Conservation (phyloP, 1,284 basidiomycete genomes). For the Ceratobasidium sp. region DNA sequence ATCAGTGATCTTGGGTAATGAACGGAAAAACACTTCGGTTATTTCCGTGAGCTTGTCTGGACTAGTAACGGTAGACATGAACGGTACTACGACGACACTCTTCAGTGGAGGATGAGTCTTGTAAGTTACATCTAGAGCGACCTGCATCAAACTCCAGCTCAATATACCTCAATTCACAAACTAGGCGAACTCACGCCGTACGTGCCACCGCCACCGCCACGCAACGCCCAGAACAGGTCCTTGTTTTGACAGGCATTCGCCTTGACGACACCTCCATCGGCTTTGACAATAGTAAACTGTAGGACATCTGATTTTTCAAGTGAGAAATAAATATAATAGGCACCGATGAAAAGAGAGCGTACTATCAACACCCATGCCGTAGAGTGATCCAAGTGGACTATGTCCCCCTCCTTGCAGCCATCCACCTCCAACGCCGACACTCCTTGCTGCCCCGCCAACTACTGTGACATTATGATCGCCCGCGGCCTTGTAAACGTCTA, state of each 20-base stretch:
- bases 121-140: constrained; percentile 17
- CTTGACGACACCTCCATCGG: constrained; percentile 29
- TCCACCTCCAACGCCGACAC: constrained; percentile 44
- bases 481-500: constrained; percentile 41
- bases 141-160: background rate
- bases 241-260: constrained; percentile 33
- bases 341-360: background rate
- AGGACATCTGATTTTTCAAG: background rate
- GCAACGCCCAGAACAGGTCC: constrained; percentile 47
- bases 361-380: constrained; percentile 43
- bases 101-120: constrained; percentile 11
- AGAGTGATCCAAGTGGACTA: constrained; percentile 19
- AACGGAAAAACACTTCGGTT: background rate
- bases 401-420: constrained; percentile 45
- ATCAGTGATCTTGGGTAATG: constrained; percentile 3
- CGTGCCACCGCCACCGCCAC: constrained; percentile 41
- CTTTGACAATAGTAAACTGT: constrained; percentile 38
- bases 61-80: background rate
- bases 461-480: constrained; percentile 29
- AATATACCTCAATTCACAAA: background rate
- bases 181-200: constrained; percentile 15
- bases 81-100: background rate
- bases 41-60: background rate
- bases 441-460: constrained; percentile 22
- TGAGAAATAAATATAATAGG: background rate